Conservation (phyloP, 2,329 filamentous ascomycete genomes). For the Pseudogymnoascus sp. region DNA sequence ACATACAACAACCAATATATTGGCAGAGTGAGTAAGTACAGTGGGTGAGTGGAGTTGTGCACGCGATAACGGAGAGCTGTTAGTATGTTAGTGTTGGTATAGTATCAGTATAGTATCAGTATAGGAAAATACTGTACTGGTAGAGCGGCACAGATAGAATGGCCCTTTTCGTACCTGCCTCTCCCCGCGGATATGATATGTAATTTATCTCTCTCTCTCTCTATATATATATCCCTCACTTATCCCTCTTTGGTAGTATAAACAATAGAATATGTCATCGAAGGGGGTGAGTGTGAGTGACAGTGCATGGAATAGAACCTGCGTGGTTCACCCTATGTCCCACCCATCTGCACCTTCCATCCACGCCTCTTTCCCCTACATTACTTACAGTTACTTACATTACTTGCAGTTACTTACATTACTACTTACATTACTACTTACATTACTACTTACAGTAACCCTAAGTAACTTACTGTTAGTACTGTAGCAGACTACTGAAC, state of each 20-base stretch:
- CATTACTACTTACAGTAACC: too few relatives aligned
- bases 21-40: background rate
- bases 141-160: too few relatives aligned
- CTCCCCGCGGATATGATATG: too few relatives aligned
- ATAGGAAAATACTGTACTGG: too few relatives aligned
- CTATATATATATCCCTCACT: background rate
- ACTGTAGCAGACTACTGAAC: too few relatives aligned
- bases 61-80: background rate
- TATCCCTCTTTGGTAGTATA: too few relatives aligned
- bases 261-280: background rate
- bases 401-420: too few relatives aligned
- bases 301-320: background rate
- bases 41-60: background rate
- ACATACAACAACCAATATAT: background rate
- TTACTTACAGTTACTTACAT: background rate
- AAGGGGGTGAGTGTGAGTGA: background rate
- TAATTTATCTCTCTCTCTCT: background rate
- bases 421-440: too few relatives aligned
- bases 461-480: too few relatives aligned
- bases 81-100: background rate
- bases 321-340: constrained; percentile 1
- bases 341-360: background rate
- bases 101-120: too few relatives aligned
- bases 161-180: too few relatives aligned
- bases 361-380: background rate